Conservation (phyloP, 306 rosid species). For the Oemleria cerasiformis region DNA sequence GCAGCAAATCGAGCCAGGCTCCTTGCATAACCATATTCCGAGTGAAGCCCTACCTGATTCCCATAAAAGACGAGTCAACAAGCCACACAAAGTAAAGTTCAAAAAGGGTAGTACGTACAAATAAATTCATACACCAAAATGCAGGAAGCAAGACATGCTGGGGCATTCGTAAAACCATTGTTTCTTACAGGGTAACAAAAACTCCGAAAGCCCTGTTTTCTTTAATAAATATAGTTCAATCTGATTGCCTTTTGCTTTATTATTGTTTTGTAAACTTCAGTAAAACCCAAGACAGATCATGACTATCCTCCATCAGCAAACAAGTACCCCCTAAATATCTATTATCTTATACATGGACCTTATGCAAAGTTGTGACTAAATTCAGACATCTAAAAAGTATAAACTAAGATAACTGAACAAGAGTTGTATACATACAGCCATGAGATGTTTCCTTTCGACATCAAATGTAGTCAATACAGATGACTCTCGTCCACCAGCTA, state of each 20-base stretch:
- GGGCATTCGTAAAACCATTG: not conserved
- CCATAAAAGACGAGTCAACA: slow-evolving; percentile 27
- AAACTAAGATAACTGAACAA: slow-evolving; percentile 6
- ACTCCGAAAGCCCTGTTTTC: not conserved
- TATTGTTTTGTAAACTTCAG: not conserved
- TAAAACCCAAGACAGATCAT: not conserved
- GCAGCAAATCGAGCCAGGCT: slow-evolving; percentile 68
- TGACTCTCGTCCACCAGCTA: slow-evolving; percentile 37
- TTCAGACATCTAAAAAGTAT: slow-evolving; percentile 6
- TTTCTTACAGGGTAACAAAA: not conserved
- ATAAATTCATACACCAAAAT: slow-evolving; percentile 1
- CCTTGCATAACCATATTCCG: slow-evolving; percentile 58
- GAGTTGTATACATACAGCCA: slow-evolving; percentile 47
- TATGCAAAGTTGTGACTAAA: slow-evolving; percentile 5
- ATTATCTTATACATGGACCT: not conserved
- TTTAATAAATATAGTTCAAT: not conserved
- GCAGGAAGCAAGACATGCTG: slow-evolving; percentile 6
- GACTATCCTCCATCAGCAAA: slow-evolving; percentile 7
- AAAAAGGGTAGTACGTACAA: not conserved
- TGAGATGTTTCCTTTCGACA: slow-evolving; percentile 48
- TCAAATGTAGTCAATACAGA: slow-evolving; percentile 57
- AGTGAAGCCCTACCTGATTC: slow-evolving; percentile 59
- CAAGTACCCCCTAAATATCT: not conserved
- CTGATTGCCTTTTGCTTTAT: not conserved
- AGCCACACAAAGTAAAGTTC: slow-evolving; percentile 13